A percentile compares a stretch with the other conserved stretches of the same genome.
Evolutionary conservation across 2,329 filamentous ascomycete species (phyloP).

Genomic region (Botrytis sinoallii): DNA sequence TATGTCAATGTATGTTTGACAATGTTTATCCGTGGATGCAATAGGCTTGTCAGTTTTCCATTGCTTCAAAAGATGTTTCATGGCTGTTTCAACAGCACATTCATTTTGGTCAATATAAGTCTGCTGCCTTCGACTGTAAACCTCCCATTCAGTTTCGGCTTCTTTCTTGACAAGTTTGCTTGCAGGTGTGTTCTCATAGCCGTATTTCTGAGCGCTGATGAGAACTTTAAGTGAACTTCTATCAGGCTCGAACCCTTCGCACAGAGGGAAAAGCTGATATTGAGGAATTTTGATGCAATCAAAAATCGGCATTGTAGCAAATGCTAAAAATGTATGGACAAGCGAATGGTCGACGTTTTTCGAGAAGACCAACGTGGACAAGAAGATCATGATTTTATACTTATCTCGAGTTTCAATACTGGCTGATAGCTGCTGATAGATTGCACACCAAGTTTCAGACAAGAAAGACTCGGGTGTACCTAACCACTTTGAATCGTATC

Average conservation of each 20-base stretch:
- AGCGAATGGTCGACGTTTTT: slow-evolving; percentile 28
- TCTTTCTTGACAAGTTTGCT: background rate
- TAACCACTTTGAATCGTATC: slow-evolving; percentile 27
- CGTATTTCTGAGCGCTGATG: background rate
- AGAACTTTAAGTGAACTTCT: background rate
- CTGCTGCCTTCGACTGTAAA: background rate
- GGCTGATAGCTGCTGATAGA: slow-evolving; percentile 28
- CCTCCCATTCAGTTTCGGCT: background rate
- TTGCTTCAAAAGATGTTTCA: slow-evolving; percentile 13
- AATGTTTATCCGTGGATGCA: background rate
- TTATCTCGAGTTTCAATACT: slow-evolving; percentile 23
- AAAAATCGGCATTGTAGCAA: slow-evolving; percentile 32
- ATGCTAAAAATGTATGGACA: slow-evolving; percentile 36
- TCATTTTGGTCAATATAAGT: background rate
- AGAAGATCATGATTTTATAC: slow-evolving; percentile 35
- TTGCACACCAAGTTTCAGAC: slow-evolving; percentile 27
- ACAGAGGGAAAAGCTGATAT: slow-evolving; percentile 10
- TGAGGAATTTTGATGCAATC: background rate
- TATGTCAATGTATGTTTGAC: slow-evolving; percentile 14
- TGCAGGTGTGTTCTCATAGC: slow-evolving; percentile 20
- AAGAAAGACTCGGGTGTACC: slow-evolving; percentile 23
- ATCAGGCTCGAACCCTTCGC: slow-evolving; percentile 21
- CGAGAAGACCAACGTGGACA: slow-evolving; percentile 34
- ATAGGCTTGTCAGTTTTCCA: background rate
- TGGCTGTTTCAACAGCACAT: background rate